Evolutionary conservation across 345 rosid genomes (phyloP).

Genomic region (Isatis tinctoria): DNA sequence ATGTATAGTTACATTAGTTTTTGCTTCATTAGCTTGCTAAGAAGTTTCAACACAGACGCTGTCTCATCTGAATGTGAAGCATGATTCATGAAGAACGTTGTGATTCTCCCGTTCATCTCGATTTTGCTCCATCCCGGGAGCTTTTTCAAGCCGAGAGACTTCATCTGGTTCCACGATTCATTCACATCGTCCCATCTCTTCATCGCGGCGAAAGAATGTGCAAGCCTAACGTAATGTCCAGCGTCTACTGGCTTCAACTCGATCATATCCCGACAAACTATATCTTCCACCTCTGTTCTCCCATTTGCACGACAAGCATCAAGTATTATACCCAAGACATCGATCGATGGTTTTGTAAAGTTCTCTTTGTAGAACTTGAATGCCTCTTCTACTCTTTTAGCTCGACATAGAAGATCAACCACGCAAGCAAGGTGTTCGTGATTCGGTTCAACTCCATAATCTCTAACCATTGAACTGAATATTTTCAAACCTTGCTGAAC

Average conservation of each 20-base stretch:
- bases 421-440: slow-evolving; percentile 55
- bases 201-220: slow-evolving; percentile 51
- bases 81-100: slow-evolving; percentile 48
- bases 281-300: slow-evolving; percentile 35
- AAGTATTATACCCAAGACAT: slow-evolving; percentile 50
- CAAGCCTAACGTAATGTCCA: slow-evolving; percentile 52
- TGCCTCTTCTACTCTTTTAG: slow-evolving; percentile 54
- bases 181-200: slow-evolving; percentile 53
- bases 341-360: slow-evolving; percentile 34
- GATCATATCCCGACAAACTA: slow-evolving; percentile 38
- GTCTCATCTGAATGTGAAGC: slow-evolving; percentile 49
- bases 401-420: slow-evolving; percentile 59
- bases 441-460: slow-evolving; percentile 45
- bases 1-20: neutral
- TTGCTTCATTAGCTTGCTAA: slow-evolving; percentile 39
- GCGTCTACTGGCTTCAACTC: slow-evolving; percentile 39
- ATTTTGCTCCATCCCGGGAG: slow-evolving; percentile 62
- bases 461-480: slow-evolving; percentile 48
- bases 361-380: slow-evolving; percentile 45
- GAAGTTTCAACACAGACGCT: slow-evolving; percentile 28
- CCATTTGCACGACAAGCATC: slow-evolving; percentile 47
- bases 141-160: slow-evolving; percentile 51
- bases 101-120: slow-evolving; percentile 37
- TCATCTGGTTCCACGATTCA: slow-evolving; percentile 50
- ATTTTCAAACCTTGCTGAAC: slow-evolving; percentile 56